phyloP scores from a whole-genome alignment of 208 protist species.

The Trypanosoma cruzi region DNA sequence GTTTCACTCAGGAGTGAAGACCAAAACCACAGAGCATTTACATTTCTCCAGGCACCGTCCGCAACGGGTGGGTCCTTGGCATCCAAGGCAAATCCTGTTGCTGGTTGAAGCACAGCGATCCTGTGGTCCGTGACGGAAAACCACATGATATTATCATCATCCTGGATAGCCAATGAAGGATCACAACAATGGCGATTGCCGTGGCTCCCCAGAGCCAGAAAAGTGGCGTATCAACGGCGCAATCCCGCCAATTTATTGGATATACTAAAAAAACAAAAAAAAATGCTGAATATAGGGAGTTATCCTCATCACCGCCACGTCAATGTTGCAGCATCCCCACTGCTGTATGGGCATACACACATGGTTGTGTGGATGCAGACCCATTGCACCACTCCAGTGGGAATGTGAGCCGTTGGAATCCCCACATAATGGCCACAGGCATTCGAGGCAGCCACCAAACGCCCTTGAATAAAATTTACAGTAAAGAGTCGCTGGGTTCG shows the following conservation, averaged over 20 bases:
- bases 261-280: too few species aligned
- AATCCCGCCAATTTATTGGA: constrained; percentile 20
- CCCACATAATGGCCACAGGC: constrained; percentile 29
- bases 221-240: constrained; percentile 50
- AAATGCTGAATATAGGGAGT: constrained; percentile 26
- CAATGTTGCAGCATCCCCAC: constrained; percentile 43
- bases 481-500: constrained; percentile 37
- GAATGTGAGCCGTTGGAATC: constrained; percentile 36
- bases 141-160: constrained; percentile 13
- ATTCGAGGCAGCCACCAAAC: constrained; percentile 25
- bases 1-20: too few species aligned
- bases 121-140: constrained; percentile 44
- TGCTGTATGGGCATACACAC: constrained; percentile 37
- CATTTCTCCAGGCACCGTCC: too few species aligned
- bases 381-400: constrained; percentile 26
- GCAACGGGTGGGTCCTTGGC: too few species aligned
- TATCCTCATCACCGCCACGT: not conserved
- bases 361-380: constrained; percentile 23
- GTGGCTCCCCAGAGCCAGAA: constrained; percentile 44
- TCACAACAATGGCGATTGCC: constrained; percentile 30
- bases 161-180: not conserved
- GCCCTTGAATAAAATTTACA: constrained; percentile 17
- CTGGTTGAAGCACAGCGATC: constrained; percentile 35
- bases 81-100: constrained; percentile 20
- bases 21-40: too few species aligned